phyloP scores from a whole-genome alignment of 1,284 basidiomycete species.

The Stereum hirsutum region DNA sequence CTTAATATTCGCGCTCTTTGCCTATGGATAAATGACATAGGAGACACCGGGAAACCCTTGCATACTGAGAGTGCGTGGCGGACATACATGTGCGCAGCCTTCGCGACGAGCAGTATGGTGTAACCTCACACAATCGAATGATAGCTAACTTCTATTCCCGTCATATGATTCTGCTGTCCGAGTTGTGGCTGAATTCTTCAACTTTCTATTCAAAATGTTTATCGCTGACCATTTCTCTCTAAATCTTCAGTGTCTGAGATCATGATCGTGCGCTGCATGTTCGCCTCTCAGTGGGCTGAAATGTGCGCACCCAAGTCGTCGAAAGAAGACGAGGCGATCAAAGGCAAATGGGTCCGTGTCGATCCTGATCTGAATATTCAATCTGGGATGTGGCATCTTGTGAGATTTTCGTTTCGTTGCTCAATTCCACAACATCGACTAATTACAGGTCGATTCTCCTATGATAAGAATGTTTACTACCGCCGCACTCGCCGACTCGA shows the following conservation, averaged over 20 bases:
- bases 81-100: no score
- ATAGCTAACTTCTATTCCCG: no score
- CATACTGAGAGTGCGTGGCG: no score
- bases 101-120: no score
- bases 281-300: slow-evolving; percentile 49
- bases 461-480: slow-evolving; percentile 65
- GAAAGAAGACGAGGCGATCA: slow-evolving; percentile 64
- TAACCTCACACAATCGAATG: no score
- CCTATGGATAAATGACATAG: no score
- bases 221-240: no score
- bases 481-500: slow-evolving; percentile 77
- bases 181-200: no score
- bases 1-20: no score
- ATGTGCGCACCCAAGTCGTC: slow-evolving; percentile 66
- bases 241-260: slow-evolving; percentile 79
- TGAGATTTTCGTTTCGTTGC: slow-evolving; percentile 18
- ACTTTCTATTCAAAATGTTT: no score
- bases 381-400: slow-evolving; percentile 53
- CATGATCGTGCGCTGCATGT: slow-evolving; percentile 57
- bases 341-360: slow-evolving; percentile 85
- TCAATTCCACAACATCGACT: not conserved
- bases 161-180: no score
- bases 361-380: slow-evolving; percentile 68
- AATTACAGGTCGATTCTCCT: slow-evolving; percentile 7
- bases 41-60: no score